Conservation (phyloP, 2,329 filamentous ascomycete genomes). For the Penicillium sp. region DNA sequence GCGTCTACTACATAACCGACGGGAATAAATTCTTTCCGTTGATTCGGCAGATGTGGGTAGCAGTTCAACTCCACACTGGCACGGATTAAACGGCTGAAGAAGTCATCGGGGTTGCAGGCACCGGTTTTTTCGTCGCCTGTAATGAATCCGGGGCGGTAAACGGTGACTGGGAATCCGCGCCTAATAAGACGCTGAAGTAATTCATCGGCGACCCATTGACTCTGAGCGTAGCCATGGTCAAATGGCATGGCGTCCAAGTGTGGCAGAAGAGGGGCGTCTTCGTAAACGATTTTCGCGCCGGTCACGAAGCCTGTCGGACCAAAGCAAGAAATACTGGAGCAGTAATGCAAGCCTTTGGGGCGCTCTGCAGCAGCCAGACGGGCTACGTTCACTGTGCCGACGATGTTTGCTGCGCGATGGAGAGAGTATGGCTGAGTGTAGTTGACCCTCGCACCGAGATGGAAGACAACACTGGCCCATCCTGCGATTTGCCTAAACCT, state of each 20-base stretch:
- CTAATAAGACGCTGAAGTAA: constrained; percentile 70
- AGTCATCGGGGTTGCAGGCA: constrained; percentile 70
- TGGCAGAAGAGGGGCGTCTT: constrained; percentile 18
- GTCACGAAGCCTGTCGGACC: constrained; percentile 25
- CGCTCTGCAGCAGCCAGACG: constrained; percentile 57
- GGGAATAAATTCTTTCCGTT: constrained; percentile 27
- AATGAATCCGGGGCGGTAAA: constrained; percentile 79
- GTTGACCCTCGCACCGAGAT: constrained; percentile 73
- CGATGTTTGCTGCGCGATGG: constrained; percentile 68
- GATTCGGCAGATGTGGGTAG: constrained; percentile 24
- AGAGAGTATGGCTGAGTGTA: constrained; percentile 72
- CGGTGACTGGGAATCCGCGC: constrained; percentile 67
- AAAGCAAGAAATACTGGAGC: constrained; percentile 24
- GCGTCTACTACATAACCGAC: constrained; percentile 24
- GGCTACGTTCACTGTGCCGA: constrained; percentile 69
- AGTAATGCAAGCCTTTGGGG: constrained; percentile 23
- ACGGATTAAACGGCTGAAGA: constrained; percentile 75
- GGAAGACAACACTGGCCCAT: constrained; percentile 66
- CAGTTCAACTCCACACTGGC: constrained; percentile 69
- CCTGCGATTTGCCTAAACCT: constrained; percentile 47
- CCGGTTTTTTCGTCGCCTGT: constrained; percentile 67
- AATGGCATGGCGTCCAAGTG: constrained; percentile 40
- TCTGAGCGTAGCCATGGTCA: constrained; percentile 79
- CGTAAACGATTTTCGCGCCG: constrained; percentile 13
- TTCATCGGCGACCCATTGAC: constrained; percentile 71